Evolutionary conservation across 768 basidiomycete species (phyloP), one percentile per base, ranked within the genome.

Genomic region (Strobilomyces confusus): DNA sequence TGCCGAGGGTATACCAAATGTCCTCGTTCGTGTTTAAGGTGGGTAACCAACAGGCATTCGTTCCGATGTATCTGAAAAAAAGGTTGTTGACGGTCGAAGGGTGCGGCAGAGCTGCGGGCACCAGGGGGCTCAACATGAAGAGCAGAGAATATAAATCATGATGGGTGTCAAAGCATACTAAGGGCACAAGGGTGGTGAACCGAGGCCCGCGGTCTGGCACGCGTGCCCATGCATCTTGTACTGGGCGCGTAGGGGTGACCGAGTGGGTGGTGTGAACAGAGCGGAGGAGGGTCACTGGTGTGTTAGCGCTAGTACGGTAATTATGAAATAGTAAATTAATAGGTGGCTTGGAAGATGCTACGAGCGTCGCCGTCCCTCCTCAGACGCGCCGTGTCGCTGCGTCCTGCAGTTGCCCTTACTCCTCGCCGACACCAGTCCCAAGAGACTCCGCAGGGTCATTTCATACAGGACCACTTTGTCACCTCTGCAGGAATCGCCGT

Each of bases 31-130:
- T 64, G 61, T 84, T 83, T 32, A 88, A 63, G 38, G 72, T 67
- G 29, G 77, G 68, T 32, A 89, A 61, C 87, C 86, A 89, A 68
- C 87, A 87, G 2, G 79, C 82, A 54, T 83, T 83, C 1, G 86
- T 85, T 15, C 83, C 80, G 12, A 77, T 63, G 52, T 74, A 80
- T 37, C 59, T 57, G 51, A 80, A 72, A n/a, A n/a, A n/a, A n/a
- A n/a, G n/a, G n/a, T n/a, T n/a, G n/a, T 73, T 72, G 56, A 56
- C 52, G 26, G 56, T n/a, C 2, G 73, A 71, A 15, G 76, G 68
- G 34, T 58, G 60, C 6, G 64, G 57, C 9, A 73, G 68, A 55
- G 52, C 55, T 30, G 55, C 58, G 23, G 61, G 52, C 25, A 70
- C 72, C 25, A 75, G 52, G 44, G 73, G 61, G 50, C 60, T 58